Evolutionary conservation across 2,329 filamentous ascomycete species (phyloP).

Genomic region (Trichoderma sp.): DNA sequence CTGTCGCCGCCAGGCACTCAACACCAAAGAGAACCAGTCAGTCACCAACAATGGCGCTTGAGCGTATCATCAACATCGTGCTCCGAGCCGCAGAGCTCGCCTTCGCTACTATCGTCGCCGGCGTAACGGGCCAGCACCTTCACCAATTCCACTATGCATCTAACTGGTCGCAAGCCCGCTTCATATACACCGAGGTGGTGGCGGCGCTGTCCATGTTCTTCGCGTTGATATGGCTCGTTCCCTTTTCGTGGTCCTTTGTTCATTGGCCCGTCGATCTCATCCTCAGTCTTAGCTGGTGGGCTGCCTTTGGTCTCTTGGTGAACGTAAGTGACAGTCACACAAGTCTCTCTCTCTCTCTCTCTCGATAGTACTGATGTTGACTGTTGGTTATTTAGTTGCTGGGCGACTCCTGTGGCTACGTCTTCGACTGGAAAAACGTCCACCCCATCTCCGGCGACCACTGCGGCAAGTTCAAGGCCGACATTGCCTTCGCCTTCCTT

Average conservation of each 20-base stretch:
- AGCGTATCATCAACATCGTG: slow-evolving; percentile 39
- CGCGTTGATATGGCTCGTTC: slow-evolving; percentile 69
- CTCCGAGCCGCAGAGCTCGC: slow-evolving; percentile 53
- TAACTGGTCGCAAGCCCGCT: slow-evolving; percentile 56
- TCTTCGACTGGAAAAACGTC: slow-evolving; percentile 60
- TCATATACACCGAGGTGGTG: slow-evolving; percentile 73
- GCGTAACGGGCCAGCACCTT: slow-evolving; percentile 65
- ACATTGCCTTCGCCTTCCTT: slow-evolving; percentile 69
- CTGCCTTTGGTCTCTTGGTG: slow-evolving; percentile 63
- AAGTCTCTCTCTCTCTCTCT: background rate
- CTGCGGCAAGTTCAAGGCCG: slow-evolving; percentile 68
- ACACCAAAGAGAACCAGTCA: background rate
- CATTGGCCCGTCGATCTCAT: slow-evolving; percentile 70
- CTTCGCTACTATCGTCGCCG: slow-evolving; percentile 70
- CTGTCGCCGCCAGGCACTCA: background rate
- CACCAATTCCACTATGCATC: slow-evolving; percentile 45
- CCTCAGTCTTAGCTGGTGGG: slow-evolving; percentile 68
- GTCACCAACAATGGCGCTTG: slow-evolving; percentile 35
- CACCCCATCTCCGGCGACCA: slow-evolving; percentile 42
- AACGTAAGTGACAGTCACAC: slow-evolving; percentile 45
- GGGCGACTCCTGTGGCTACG: slow-evolving; percentile 49
- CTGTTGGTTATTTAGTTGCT: slow-evolving; percentile 34
- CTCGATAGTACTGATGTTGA: background rate
- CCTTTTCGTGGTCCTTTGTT: slow-evolving; percentile 64
- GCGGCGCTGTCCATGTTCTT: slow-evolving; percentile 66